These are phyloP conservation scores for Saccharum spontaneum DNA, from an alignment of 176 grass and related monocot genomes.

Conservation along the genomic window DNA sequence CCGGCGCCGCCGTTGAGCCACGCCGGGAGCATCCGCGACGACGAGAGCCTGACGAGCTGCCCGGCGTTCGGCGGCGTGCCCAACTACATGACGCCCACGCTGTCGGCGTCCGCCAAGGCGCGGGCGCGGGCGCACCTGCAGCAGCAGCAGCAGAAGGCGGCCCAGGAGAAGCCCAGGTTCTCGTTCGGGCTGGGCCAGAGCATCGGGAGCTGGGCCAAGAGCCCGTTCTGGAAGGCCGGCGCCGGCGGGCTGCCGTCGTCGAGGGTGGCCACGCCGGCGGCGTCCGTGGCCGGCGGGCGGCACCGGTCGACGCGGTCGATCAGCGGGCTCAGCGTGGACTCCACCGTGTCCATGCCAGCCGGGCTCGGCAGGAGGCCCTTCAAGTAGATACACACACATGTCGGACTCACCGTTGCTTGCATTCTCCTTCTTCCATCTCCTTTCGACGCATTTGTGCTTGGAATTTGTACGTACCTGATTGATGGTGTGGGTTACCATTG, in stretches of 20 bases:
- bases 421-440: background rate
- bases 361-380: constrained; percentile 59
- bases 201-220: constrained; percentile 62
- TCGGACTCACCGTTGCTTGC: background rate
- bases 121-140: constrained; percentile 40
- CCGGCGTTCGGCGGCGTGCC: constrained; percentile 63
- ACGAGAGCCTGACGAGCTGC: constrained; percentile 92
- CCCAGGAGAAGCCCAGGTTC: constrained; percentile 66
- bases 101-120: constrained; percentile 82
- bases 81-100: constrained; percentile 93
- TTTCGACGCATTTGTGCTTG: constrained; percentile 12
- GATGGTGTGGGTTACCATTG: constrained; percentile 21
- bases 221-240: constrained; percentile 59
- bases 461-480: constrained; percentile 24
- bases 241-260: constrained; percentile 12
- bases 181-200: constrained; percentile 65
- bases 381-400: constrained; percentile 41
- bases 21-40: constrained; percentile 51
- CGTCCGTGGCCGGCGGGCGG: constrained; percentile 45
- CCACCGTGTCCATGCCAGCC: constrained; percentile 72
- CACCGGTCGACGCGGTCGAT: constrained; percentile 68
- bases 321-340: constrained; percentile 78
- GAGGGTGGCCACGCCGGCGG: constrained; percentile 36
- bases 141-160: constrained; percentile 36
- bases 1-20: background rate